phyloP scores from a whole-genome alignment of 1,284 basidiomycete species.

The Ustilago crameri region DNA sequence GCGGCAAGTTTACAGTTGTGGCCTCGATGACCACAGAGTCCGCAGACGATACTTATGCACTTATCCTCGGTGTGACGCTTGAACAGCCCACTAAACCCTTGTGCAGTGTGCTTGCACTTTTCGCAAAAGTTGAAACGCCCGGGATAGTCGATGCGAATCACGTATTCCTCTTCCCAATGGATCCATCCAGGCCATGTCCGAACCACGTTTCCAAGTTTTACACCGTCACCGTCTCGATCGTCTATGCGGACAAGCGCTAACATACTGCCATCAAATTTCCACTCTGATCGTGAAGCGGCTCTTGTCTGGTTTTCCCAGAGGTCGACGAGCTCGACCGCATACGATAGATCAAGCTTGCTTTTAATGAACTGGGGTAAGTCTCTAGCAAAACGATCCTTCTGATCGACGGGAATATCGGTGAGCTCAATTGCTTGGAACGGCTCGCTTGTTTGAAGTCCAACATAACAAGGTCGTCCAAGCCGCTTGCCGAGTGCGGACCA shows the following conservation, averaged over 20 bases:
- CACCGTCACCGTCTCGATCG: no score
- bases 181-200: constrained; percentile 17
- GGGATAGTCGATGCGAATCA: constrained; percentile 2
- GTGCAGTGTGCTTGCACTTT: constrained; percentile 11
- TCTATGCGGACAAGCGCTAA: constrained; percentile 1
- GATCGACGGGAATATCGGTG: neutral
- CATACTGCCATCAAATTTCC: constrained; percentile 2
- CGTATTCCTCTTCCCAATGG: constrained; percentile 8
- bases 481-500: neutral
- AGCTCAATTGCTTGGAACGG: constrained; percentile 1
- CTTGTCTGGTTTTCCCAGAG: constrained; percentile 9
- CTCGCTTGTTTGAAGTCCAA: constrained; percentile 2
- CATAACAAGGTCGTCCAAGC: constrained; percentile 8
- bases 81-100: neutral
- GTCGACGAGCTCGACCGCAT: constrained; percentile 3
- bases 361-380: constrained; percentile 2
- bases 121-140: constrained; percentile 6
- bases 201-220: no score
- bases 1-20: neutral
- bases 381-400: constrained; percentile 1
- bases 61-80: neutral
- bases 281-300: neutral
- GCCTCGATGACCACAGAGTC: neutral
- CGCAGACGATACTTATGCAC: constrained; percentile 2
- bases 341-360: neutral